Evolutionary conservation across 73 alveolate genomes (phyloP).

Genomic region (Paramecium primaurelia): DNA sequence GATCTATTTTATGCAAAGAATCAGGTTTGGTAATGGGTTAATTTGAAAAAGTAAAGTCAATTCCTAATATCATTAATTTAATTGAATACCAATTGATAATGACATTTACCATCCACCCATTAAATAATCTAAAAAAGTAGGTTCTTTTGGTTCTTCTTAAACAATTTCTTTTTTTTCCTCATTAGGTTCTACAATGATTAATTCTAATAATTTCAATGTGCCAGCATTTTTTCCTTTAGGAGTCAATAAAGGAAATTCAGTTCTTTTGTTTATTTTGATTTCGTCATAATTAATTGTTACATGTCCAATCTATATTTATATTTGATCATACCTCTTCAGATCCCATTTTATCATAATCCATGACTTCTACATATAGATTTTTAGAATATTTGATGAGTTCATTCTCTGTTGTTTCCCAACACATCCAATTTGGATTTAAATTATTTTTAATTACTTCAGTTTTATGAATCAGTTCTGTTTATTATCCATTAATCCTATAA

Average conservation of each 20-base stretch:
- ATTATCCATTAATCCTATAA: neutral
- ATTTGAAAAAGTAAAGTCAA: conserved; percentile 39
- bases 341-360: conserved; percentile 30
- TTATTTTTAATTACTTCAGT: conserved; percentile 21
- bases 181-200: neutral
- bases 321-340: neutral
- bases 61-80: neutral
- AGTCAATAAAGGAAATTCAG: neutral
- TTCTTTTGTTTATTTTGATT: neutral
- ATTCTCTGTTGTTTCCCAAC: conserved; percentile 38
- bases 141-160: conserved; percentile 3
- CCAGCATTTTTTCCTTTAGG: conserved; percentile 26
- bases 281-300: conserved; percentile 36
- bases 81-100: neutral
- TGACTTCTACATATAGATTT: neutral
- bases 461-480: neutral
- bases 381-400: neutral
- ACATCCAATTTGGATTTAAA: conserved; percentile 35
- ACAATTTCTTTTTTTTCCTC: neutral
- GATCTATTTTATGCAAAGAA: neutral
- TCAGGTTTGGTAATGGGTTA: conserved; percentile 10
- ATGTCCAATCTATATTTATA: neutral
- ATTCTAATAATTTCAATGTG: conserved; percentile 19
- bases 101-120: conserved; percentile 34
- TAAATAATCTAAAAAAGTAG: neutral